These are phyloP conservation scores for Gossypium herbaceum DNA, from an alignment of 345 rosid genomes.

Conservation along the genomic window DNA sequence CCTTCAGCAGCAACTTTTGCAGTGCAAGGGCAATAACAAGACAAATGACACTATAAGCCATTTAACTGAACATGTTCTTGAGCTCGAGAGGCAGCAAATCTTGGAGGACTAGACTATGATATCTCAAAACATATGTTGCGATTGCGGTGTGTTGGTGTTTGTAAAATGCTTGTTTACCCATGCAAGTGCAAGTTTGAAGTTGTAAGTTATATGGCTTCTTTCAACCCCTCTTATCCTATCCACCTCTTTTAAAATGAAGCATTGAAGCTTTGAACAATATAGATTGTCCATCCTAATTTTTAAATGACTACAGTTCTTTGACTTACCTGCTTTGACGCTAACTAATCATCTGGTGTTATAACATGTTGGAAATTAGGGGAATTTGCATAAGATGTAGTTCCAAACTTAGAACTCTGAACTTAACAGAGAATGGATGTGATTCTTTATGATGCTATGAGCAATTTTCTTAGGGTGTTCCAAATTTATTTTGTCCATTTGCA, in stretches of 20 bases:
- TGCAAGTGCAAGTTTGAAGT: neutral
- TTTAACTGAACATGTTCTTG: constrained; percentile 44
- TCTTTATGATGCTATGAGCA: neutral
- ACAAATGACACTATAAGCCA: constrained; percentile 32
- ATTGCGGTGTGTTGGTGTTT: constrained; percentile 16
- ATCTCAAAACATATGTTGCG: constrained; percentile 7
- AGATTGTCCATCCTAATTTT: neutral
- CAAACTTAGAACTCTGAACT: neutral
- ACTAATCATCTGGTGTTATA: constrained; percentile 1
- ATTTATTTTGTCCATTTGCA: neutral
- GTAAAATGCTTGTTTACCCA: constrained; percentile 13
- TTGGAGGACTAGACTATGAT: constrained; percentile 46
- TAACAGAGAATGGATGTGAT: neutral
- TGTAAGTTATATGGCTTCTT: constrained; percentile 1
- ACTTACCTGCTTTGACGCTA: neutral
- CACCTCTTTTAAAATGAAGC: neutral
- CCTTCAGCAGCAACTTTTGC: constrained; percentile 54
- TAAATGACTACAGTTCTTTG: neutral
- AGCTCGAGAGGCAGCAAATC: constrained; percentile 49
- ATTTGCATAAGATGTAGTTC: too few species aligned
- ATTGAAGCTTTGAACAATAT: neutral
- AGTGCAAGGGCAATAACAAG: constrained; percentile 45
- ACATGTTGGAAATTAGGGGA: too few species aligned
- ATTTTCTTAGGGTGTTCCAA: neutral
- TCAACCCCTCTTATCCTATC: neutral